A percentile compares a stretch with the other conserved stretches of the same genome.
phyloP scores from a whole-genome alignment of 371 early-diverging fungal species.

The Mortierella sp. region DNA sequence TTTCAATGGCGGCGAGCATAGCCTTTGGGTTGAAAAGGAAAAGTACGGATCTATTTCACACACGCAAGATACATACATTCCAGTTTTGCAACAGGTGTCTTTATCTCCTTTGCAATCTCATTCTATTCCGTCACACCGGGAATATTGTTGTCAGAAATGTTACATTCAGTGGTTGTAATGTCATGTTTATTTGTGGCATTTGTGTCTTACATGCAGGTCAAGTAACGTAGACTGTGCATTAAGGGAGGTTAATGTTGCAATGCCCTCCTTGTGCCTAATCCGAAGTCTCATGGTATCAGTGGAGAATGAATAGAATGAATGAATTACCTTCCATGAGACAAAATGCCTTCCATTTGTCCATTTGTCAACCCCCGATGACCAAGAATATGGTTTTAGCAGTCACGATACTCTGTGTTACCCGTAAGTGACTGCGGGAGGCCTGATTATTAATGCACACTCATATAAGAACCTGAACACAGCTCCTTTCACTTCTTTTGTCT shows the following conservation, averaged over 20 bases:
- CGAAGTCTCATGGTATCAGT: slow-evolving; percentile 62
- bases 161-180: background rate
- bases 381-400: background rate
- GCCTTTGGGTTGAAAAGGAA: background rate
- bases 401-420: background rate
- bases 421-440: slow-evolving; percentile 1
- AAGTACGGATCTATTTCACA: background rate
- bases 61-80: slow-evolving; percentile 22
- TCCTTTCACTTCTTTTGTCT: background rate
- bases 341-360: no score
- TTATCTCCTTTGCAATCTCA: slow-evolving; percentile 36
- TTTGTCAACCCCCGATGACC: background rate
- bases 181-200: background rate
- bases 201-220: slow-evolving; percentile 35
- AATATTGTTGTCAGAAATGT: background rate
- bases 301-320: slow-evolving; percentile 17
- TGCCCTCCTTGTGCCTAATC: slow-evolving; percentile 61
- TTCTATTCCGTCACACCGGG: slow-evolving; percentile 11
- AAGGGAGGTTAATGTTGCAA: slow-evolving; percentile 51
- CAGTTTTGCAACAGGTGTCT: slow-evolving; percentile 15
- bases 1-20: background rate
- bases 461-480: background rate
- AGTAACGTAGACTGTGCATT: slow-evolving; percentile 46
- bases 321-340: background rate
- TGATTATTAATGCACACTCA: background rate